Evolutionary conservation across 2,329 filamentous ascomycete genomes (phyloP).

Genomic region (Aspergillus sp.): DNA sequence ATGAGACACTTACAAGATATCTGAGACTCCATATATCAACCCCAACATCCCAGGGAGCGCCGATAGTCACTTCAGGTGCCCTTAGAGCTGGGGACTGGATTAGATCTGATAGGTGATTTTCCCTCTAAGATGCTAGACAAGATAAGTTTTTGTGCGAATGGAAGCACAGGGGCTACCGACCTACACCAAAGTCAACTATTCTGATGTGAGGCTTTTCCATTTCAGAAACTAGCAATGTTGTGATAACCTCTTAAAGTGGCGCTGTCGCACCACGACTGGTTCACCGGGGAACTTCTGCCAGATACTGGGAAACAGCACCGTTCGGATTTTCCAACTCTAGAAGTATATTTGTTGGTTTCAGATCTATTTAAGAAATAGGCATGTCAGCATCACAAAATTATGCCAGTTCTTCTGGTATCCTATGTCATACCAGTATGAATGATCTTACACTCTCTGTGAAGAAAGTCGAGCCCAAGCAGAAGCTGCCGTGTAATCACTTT

Average conservation of each 20-base stretch:
- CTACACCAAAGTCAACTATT: conserved; percentile 18
- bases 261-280: conserved; percentile 2
- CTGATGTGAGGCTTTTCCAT: conserved; percentile 10
- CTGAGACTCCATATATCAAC: conserved; percentile 28
- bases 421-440: conserved; percentile 20
- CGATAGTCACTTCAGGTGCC: conserved; percentile 21
- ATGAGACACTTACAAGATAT: conserved; percentile 20
- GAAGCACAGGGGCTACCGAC: conserved; percentile 6
- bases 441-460: conserved; percentile 18
- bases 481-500: conserved; percentile 19
- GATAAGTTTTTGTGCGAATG: not conserved
- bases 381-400: conserved; percentile 2
- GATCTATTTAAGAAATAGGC: conserved; percentile 8
- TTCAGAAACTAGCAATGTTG: conserved; percentile 15
- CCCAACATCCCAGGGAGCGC: conserved; percentile 16
- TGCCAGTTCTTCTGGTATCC: not conserved
- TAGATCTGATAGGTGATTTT: conserved; percentile 10
- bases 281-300: conserved; percentile 11
- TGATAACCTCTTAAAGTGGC: conserved; percentile 19
- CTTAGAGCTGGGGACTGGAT: conserved; percentile 17
- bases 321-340: conserved; percentile 14
- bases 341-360: conserved; percentile 22
- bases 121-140: conserved; percentile 11
- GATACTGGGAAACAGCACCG: conserved; percentile 12
- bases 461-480: conserved; percentile 22